A percentile compares a stretch with the other conserved stretches of the same genome.
phyloP scores from a whole-genome alignment of 1,139 yeast species.

The Nakaseomyces bracarensis region DNA sequence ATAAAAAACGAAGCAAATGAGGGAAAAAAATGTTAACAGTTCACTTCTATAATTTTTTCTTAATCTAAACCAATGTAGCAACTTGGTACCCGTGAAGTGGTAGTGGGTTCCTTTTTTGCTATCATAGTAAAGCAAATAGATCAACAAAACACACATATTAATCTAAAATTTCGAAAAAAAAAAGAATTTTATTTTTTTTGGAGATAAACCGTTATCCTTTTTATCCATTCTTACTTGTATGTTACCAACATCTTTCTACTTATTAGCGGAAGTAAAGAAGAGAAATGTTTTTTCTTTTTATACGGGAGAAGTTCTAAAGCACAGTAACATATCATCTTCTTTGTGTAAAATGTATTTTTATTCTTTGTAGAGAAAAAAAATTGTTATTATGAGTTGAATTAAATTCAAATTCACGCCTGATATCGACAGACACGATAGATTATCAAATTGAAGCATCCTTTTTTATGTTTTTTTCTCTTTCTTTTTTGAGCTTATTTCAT shows the following conservation, averaged over 20 bases:
- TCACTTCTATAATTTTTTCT: neutral
- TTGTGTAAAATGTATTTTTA: too few species aligned
- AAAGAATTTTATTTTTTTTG: neutral
- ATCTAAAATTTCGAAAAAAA: neutral
- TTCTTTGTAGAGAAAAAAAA: too few species aligned
- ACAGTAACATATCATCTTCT: slow-evolving; percentile 3
- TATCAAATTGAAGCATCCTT: neutral
- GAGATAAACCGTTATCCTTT: neutral
- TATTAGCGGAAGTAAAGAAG: neutral
- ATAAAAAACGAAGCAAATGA: too few species aligned
- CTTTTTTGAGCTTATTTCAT: neutral
- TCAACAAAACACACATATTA: slow-evolving; percentile 8
- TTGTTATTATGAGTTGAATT: too few species aligned
- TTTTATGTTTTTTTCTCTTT: neutral
- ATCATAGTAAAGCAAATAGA: neutral
- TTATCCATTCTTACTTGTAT: too few species aligned
- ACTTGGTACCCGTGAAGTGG: neutral
- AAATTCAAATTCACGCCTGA: too few species aligned
- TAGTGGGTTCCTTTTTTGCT: neutral
- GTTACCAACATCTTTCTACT: neutral
- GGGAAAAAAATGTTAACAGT: neutral
- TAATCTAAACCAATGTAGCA: too few species aligned
- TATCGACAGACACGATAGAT: neutral
- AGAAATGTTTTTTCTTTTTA: slow-evolving; percentile 1
- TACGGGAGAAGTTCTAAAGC: neutral